Base-by-base conservation (phyloP, 768 basidiomycete genomes). In the Cyclocybe cylindracea region DNA sequence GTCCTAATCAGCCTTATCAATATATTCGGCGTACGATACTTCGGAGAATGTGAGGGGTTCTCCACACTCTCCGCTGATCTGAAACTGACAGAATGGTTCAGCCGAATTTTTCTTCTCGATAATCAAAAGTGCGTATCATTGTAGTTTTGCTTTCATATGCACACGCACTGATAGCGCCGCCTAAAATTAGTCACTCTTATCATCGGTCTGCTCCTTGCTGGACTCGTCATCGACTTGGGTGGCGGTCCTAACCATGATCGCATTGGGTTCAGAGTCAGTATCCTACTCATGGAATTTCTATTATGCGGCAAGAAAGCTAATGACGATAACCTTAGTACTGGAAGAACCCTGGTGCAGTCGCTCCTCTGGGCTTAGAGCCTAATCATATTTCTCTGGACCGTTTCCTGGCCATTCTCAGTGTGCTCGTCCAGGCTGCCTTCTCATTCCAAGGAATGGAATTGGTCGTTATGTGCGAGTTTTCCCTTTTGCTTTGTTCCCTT, bases 401-500 rank as follows among this genome's bases (percentile, higher is more conserved):
- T 10, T 79, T 79, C 64, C 67, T 79, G 9, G 78, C 70, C 0
- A 70, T 76, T 39, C 56, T 79, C 16, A 67, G 65, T 52, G 75
- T 77, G 31, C 53, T 79, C n/a, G 71, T 79, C 18, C 75, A 79
- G 58, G 78, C 79, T 10, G 84, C 83, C 2, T 94, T 89, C 76
- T 89, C 89, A 5, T 87, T 84, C 73, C 83, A 87, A 60, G 88
- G 84, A 36, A 82, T 90, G 74, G 89, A 92, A 62, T 69, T 88
- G 38, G 84, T 91, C 36, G 83, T 84, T 24, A 79, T 88, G 84
- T 84, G 57, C 53, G 77, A 63, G 11, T 39, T 18, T 2, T 5
- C 33, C 44, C 6, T 16, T 44, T 9, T 14, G 41, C 10, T 13
- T 19, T 8, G 8, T 31, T 5, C 14, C 14, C 10, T 4, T 35